Percentiles rank a stretch among this genome's conserved stretches.
Conservation (phyloP, 331 rosid species). For the Arachis monticola region DNA sequence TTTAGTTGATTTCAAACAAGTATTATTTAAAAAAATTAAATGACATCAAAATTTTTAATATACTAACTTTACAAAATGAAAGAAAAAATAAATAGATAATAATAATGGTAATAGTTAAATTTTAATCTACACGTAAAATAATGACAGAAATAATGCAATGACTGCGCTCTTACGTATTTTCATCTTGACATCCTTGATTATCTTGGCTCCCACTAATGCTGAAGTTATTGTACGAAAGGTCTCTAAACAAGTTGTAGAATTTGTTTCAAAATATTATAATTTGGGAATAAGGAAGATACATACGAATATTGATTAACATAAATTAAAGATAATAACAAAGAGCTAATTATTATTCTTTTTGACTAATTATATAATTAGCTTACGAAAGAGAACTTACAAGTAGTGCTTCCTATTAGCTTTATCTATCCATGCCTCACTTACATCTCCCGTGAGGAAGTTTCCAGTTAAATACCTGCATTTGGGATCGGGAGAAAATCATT, state of each 20-base stretch:
- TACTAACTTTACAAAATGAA: too few relatives aligned
- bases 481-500: too few relatives aligned
- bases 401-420: background rate
- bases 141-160: constrained; percentile 7
- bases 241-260: constrained; percentile 49
- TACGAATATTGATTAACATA: background rate
- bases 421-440: constrained; percentile 34
- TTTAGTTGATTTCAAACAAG: too few relatives aligned
- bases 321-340: background rate
- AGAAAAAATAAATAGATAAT: too few relatives aligned
- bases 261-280: constrained; percentile 21
- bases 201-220: constrained; percentile 12
- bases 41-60: too few relatives aligned
- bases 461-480: constrained; percentile 43
- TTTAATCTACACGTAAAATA: too few relatives aligned
- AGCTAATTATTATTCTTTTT: background rate
- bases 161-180: constrained; percentile 52
- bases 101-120: too few relatives aligned
- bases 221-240: constrained; percentile 79
- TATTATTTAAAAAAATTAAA: too few relatives aligned
- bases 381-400: constrained; percentile 41
- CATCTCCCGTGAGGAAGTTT: constrained; percentile 43
- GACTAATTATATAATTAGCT: constrained; percentile 11
- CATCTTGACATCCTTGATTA: constrained; percentile 39
- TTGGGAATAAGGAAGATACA: background rate